Evolutionary conservation across 331 rosid genomes (phyloP).

Genomic region (Stylosanthes scabra): DNA sequence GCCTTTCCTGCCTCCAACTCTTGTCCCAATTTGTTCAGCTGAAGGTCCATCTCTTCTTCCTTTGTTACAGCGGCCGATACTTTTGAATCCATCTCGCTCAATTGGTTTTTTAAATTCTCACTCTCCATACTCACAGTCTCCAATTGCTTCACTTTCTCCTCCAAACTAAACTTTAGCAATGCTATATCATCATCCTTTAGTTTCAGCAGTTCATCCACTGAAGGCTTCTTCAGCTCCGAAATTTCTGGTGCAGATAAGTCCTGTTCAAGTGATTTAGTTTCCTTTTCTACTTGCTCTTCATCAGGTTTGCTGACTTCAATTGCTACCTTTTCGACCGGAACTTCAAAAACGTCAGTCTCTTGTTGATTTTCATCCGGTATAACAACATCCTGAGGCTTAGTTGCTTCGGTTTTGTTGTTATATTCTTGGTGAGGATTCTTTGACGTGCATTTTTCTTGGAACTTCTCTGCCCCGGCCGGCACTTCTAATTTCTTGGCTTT

Average conservation of each 20-base stretch:
- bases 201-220: conserved; percentile 53
- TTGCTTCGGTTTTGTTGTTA: conserved; percentile 39
- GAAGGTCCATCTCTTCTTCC: conserved; percentile 55
- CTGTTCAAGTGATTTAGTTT: conserved; percentile 42
- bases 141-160: conserved; percentile 59
- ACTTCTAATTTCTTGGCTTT: conserved; percentile 53
- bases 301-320: conserved; percentile 42
- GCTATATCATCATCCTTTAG: conserved; percentile 57
- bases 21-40: conserved; percentile 51
- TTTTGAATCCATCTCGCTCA: conserved; percentile 53
- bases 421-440: conserved; percentile 40
- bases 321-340: conserved; percentile 60
- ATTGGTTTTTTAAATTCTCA: conserved; percentile 57
- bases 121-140: conserved; percentile 50
- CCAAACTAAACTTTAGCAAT: conserved; percentile 52
- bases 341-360: conserved; percentile 89
- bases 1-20: conserved; percentile 62
- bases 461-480: conserved; percentile 38
- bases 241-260: conserved; percentile 36
- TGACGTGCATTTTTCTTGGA: conserved; percentile 46
- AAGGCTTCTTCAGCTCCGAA: conserved; percentile 51
- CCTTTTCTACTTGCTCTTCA: conserved; percentile 44
- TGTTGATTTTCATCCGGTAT: conserved; percentile 47
- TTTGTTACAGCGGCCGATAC: conserved; percentile 52
- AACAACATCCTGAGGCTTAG: conserved; percentile 36